Percentiles rank a stretch among this genome's conserved stretches.
These are phyloP conservation scores for Pythium periplocum DNA, from an alignment of 352 stramenopile genomes.

Conservation along the genomic window DNA sequence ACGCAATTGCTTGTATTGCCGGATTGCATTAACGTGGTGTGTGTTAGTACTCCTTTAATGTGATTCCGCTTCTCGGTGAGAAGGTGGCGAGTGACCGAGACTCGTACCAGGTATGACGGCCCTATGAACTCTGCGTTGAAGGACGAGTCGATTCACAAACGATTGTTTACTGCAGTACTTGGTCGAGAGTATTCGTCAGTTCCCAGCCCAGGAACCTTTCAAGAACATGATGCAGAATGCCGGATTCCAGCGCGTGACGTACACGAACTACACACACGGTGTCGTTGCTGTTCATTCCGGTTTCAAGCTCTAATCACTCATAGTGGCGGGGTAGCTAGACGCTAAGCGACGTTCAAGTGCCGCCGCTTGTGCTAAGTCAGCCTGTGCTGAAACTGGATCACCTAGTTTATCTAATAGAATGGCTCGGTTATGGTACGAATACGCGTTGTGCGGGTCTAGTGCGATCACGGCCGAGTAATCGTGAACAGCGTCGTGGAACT, in stretches of 20 bases:
- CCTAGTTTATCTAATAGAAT: conserved; percentile 77
- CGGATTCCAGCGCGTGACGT: conserved; percentile 92
- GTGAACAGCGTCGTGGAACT: conserved; percentile 45
- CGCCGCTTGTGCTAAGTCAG: conserved; percentile 29
- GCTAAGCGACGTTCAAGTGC: conserved; percentile 1
- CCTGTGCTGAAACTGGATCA: conserved; percentile 27
- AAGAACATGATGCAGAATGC: conserved; percentile 91
- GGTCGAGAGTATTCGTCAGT: conserved; percentile 99
- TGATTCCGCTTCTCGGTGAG: conserved; percentile 95
- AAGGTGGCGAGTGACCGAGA: conserved; percentile 94
- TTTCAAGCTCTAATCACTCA: conserved; percentile 75
- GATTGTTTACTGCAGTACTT: conserved; percentile 78
- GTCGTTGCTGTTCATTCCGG: conserved; percentile 97
- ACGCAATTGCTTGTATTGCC: background rate
- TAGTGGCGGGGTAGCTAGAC: too few relatives aligned
- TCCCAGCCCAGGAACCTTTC: conserved; percentile 96
- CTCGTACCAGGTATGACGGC: conserved; percentile 90
- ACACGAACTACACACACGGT: conserved; percentile 96
- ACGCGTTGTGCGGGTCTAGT: conserved; percentile 67
- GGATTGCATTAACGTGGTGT: conserved; percentile 7
- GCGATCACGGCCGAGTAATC: conserved; percentile 77
- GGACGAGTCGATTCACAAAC: too few relatives aligned
- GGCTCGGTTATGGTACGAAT: conserved; percentile 82
- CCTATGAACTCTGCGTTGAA: too few relatives aligned
- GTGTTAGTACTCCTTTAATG: conserved; percentile 95